A percentile compares a stretch with the other conserved stretches of the same genome.
These are phyloP conservation scores for Naganishia antarctica DNA, from an alignment of 768 basidiomycete genomes.

Conservation along the genomic window DNA sequence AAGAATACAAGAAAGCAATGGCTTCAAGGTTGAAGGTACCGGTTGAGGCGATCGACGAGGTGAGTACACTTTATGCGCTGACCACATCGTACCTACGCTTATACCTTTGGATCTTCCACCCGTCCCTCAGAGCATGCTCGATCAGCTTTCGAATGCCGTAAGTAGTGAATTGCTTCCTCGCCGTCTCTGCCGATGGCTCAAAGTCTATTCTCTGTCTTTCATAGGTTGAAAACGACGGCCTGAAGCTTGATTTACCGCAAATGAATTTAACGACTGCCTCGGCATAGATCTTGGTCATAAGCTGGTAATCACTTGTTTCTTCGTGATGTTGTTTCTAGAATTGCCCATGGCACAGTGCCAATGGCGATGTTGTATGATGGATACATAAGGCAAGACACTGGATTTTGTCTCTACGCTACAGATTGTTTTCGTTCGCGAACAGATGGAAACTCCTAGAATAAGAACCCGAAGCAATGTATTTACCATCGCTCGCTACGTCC, in stretches of 20 bases:
- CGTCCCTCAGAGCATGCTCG: slow-evolving; percentile 40
- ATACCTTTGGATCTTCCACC: not conserved
- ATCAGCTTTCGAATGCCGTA: slow-evolving; percentile 39
- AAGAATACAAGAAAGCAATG: slow-evolving; percentile 86
- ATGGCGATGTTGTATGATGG: slow-evolving; percentile 16
- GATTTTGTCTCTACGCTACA: slow-evolving; percentile 20
- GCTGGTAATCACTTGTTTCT: not conserved
- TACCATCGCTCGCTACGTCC: slow-evolving; percentile 77
- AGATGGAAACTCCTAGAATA: slow-evolving; percentile 93
- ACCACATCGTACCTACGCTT: not conserved
- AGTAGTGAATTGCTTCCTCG: slow-evolving; percentile 6
- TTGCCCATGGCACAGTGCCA: not conserved
- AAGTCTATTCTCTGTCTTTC: not conserved
- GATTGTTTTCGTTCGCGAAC: slow-evolving; percentile 64
- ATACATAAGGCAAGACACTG: not conserved
- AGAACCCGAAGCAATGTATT: slow-evolving; percentile 79
- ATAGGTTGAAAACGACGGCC: slow-evolving; percentile 40
- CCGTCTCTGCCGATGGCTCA: not conserved
- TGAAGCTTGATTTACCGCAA: slow-evolving; percentile 14
- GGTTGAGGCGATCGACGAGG: slow-evolving; percentile 82
- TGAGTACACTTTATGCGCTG: slow-evolving; percentile 53
- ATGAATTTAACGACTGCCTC: not conserved
- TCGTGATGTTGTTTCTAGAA: not conserved
- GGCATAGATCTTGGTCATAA: not conserved
- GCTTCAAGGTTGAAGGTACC: slow-evolving; percentile 80